Base-by-base conservation (phyloP, 2,329 filamentous ascomycete species). In the Zasmidium angulare region DNA sequence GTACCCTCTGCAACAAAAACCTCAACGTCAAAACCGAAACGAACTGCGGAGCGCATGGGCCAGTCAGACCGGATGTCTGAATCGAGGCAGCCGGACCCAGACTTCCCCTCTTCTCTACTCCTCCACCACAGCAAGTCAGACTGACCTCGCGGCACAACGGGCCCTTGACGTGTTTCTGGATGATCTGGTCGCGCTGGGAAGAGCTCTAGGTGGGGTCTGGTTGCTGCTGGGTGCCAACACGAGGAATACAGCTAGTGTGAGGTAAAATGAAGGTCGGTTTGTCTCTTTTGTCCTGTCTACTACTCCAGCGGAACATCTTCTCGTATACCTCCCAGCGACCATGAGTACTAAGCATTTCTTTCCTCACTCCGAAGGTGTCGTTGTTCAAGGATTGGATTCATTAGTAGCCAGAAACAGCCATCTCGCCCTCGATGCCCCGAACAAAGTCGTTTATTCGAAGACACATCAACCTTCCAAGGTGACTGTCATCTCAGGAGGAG, bases 311-410 rank as follows among this genome's bases (percentile, higher is more conserved):
- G 12, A 4, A 10, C 4, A 3, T 19, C n/a, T 19, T 43, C n/a
- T 43, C 36, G 14, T 19, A 43, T 17, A 17, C 4, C 6, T 9
- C 11, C 36, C 3, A 17, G 36, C 12, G n/a, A 58, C 31, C 48
- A 83, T 83, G 81, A 82, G 80, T 31, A 76, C 78, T 23, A 84
- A 83, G 71, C 81, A 83, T 68, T 84, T 83, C 71, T 84, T 83
- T 62, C 75, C 78, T 29, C 76, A 75, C 53, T 80, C 79, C 19
- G 76, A 79, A 60, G 80, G 79, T 58, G 76, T 83, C 17, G 80
- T 83, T 0, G 71, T 78, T n/a, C 75, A 78, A 53, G 78, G 78
- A 46, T 75, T 83, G 21, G 76, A 77, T 48, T 78, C 78, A 3
- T 71, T 83, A 20, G 76, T 79, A 26, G 69, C 76, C 1, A 72